phyloP scores from a whole-genome alignment of 208 protist genomes.

The Entamoeba dispar region DNA sequence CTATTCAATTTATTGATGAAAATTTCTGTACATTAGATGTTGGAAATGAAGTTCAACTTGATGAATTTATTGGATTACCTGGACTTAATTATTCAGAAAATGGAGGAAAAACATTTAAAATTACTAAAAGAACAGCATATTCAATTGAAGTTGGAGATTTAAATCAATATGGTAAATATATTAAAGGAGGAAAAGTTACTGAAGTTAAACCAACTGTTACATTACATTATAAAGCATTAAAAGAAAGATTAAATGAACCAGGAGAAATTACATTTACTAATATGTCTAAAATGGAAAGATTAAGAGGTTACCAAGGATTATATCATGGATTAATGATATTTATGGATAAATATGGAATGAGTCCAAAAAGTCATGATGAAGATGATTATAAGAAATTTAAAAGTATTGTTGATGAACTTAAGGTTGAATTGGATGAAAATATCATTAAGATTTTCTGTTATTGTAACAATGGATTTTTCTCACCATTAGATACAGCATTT shows the following conservation, averaged over 20 bases:
- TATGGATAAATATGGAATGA: background rate
- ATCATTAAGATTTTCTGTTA: background rate
- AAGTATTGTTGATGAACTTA: background rate
- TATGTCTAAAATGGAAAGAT: background rate
- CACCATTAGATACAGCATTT: constrained; percentile 27
- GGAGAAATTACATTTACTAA: background rate
- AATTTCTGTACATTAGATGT: background rate
- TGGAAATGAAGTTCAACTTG: constrained; percentile 8
- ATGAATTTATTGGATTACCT: constrained; percentile 13
- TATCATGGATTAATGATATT: background rate
- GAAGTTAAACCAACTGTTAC: constrained; percentile 2
- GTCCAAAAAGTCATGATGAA: background rate
- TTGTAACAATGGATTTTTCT: constrained; percentile 1
- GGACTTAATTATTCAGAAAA: background rate
- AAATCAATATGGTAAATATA: background rate
- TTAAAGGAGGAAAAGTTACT: background rate
- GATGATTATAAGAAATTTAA: background rate
- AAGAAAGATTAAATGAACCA: background rate
- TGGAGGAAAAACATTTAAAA: constrained; percentile 1
- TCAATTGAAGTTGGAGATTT: background rate
- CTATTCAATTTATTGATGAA: background rate
- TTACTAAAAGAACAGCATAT: no score
- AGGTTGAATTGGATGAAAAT: constrained; percentile 8
- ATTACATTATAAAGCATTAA: background rate
- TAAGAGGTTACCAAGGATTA: background rate